Conservation (phyloP, 805 yeast genomes). For the Suhomyces sp. region DNA sequence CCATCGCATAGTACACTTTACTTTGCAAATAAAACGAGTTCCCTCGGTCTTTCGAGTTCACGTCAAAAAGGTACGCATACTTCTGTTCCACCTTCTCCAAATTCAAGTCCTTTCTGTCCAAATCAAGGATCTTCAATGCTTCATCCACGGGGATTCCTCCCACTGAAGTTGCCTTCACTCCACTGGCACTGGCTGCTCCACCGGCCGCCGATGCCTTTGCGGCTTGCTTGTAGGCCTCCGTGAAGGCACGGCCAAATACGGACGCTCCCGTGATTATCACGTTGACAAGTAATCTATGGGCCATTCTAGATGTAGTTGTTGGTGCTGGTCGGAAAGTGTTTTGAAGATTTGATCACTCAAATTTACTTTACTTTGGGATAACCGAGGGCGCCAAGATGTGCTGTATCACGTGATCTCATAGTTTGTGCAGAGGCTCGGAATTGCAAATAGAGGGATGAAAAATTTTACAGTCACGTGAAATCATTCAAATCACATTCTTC, state of each 20-base stretch:
- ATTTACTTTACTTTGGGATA: no score
- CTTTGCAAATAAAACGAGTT: constrained; percentile 92
- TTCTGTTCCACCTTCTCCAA: constrained; percentile 64
- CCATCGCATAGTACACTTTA: constrained; percentile 92
- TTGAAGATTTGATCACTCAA: no score
- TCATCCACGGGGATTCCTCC: constrained; percentile 86
- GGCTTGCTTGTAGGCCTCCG: constrained; percentile 96
- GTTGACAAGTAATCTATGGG: constrained; percentile 87
- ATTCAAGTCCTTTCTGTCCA: constrained; percentile 57
- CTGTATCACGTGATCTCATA: no score
- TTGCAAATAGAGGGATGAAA: no score
- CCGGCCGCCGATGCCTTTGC: constrained; percentile 83
- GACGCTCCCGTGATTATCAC: constrained; percentile 93
- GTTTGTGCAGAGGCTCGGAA: no score
- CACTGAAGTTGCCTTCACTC: constrained; percentile 50
- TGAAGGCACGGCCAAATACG: constrained; percentile 92
- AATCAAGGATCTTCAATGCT: constrained; percentile 85
- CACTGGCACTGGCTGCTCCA: constrained; percentile 27
- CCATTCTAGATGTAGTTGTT: constrained; percentile 43
- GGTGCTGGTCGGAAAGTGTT: constrained; percentile 4
- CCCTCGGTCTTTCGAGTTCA: constrained; percentile 92
- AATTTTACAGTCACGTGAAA: no score
- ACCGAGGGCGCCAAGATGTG: no score
- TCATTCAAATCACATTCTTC: no score
- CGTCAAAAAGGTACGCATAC: constrained; percentile 80